Percentiles rank a stretch among this genome's conserved stretches.
phyloP scores from a whole-genome alignment of 805 yeast genomes.

The Starmera quercuum region DNA sequence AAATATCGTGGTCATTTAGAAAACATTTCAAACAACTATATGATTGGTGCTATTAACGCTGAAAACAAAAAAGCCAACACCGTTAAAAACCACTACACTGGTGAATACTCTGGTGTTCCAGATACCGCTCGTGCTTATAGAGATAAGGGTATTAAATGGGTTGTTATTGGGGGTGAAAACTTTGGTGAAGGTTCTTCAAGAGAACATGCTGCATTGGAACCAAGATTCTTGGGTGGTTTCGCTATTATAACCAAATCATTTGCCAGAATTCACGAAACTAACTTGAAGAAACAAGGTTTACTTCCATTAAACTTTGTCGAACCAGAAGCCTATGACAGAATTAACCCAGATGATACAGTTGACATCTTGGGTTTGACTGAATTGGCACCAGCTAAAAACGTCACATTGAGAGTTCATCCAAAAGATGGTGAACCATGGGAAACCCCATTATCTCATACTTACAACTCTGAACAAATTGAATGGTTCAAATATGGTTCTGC shows the following conservation, averaged over 20 bases:
- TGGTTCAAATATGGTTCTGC: conserved; percentile 99
- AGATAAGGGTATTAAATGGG: conserved; percentile 90
- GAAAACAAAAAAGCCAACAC: conserved; percentile 93
- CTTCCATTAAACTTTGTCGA: conserved; percentile 92
- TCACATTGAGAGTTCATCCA: conserved; percentile 68
- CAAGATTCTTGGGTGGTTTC: conserved; percentile 88
- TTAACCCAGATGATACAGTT: conserved; percentile 83
- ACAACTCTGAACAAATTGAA: conserved; percentile 93
- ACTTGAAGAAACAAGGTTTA: conserved; percentile 96
- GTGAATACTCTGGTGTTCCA: conserved; percentile 92
- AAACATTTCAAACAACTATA: conserved; percentile 97
- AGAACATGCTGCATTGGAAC: conserved; percentile 97
- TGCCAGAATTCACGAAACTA: conserved; percentile 98
- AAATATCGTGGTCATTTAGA: conserved; percentile 99
- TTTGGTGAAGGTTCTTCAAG: conserved; percentile 99
- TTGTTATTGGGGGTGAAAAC: conserved; percentile 97
- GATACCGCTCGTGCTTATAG: conserved; percentile 94
- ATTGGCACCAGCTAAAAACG: conserved; percentile 88
- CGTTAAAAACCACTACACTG: conserved; percentile 85
- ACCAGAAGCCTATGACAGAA: conserved; percentile 88
- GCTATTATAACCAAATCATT: conserved; percentile 87
- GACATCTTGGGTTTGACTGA: conserved; percentile 79
- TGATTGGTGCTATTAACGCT: conserved; percentile 98
- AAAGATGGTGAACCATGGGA: conserved; percentile 79
- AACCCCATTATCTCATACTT: conserved; percentile 90